phyloP scores from a whole-genome alignment of 177 flowering plant species.

The Vitis hybrid region DNA sequence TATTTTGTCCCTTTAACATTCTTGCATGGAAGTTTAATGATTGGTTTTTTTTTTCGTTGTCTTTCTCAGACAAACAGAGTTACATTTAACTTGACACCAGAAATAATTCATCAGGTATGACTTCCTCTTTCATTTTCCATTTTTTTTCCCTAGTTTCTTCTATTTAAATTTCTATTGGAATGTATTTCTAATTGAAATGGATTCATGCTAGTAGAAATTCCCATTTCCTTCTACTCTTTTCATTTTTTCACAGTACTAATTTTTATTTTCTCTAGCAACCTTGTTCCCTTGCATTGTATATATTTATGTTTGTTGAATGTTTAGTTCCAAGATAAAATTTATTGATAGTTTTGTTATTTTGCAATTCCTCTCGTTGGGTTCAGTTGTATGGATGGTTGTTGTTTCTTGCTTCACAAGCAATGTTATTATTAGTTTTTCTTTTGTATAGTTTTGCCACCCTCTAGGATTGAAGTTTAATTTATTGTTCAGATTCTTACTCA shows the following conservation, averaged over 20 bases:
- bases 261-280: too few relatives aligned
- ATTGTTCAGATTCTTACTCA: constrained; percentile 85
- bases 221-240: too few relatives aligned
- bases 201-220: too few relatives aligned
- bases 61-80: constrained; percentile 80
- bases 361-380: too few relatives aligned
- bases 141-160: neutral
- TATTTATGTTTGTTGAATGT: too few relatives aligned
- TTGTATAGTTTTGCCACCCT: neutral
- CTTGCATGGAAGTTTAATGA: neutral
- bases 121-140: neutral
- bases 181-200: neutral
- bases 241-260: too few relatives aligned
- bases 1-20: neutral
- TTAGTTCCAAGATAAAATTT: too few relatives aligned
- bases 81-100: constrained; percentile 88
- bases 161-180: neutral
- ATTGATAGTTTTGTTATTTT: too few relatives aligned
- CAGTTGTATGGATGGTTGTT: too few relatives aligned
- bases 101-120: constrained; percentile 85
- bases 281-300: too few relatives aligned
- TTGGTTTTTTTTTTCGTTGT: constrained; percentile 8
- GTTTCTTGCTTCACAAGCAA: neutral
- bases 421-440: neutral
- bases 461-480: constrained; percentile 8